Conservation (phyloP, 1,284 basidiomycete species). For the Leccinum variabile region DNA sequence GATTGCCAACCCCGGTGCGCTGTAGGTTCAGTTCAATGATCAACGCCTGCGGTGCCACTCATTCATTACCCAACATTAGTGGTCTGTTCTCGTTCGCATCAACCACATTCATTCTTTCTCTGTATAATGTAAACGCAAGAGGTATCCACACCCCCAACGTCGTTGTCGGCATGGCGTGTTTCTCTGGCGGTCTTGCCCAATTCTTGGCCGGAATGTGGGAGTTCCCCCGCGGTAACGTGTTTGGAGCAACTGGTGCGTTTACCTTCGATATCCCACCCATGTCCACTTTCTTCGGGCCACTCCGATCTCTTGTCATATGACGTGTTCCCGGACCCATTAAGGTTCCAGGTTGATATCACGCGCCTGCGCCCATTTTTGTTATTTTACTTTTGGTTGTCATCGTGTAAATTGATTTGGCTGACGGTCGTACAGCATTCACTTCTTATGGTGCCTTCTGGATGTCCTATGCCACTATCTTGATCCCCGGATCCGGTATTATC, state of each 20-base stretch:
- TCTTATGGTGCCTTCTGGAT: conserved; percentile 87
- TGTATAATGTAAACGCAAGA: conserved; percentile 62
- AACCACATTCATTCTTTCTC: conserved; percentile 69
- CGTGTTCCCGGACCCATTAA: too few species aligned
- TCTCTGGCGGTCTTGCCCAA: conserved; percentile 82
- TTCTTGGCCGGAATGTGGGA: conserved; percentile 79
- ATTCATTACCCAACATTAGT: conserved; percentile 30
- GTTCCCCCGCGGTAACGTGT: conserved; percentile 74
- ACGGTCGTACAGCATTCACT: conserved; percentile 57
- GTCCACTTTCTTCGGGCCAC: background rate
- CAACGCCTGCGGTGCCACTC: too few species aligned
- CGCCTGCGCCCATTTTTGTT: background rate
- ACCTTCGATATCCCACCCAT: background rate
- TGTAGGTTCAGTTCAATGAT: conserved; percentile 37
- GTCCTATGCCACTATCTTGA: conserved; percentile 67
- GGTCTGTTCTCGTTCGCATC: conserved; percentile 74
- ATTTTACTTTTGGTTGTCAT: background rate
- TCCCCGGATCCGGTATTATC: conserved; percentile 62
- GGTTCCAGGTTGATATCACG: background rate
- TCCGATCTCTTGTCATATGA: background rate
- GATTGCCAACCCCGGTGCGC: conserved; percentile 55
- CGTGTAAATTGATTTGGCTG: conserved; percentile 1
- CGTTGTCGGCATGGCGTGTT: conserved; percentile 82
- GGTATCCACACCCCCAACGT: conserved; percentile 62
- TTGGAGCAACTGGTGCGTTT: conserved; percentile 65